These are phyloP conservation scores for Stylonectria norvegica DNA, from an alignment of 2,329 filamentous ascomycete genomes.

Conservation along the genomic window DNA sequence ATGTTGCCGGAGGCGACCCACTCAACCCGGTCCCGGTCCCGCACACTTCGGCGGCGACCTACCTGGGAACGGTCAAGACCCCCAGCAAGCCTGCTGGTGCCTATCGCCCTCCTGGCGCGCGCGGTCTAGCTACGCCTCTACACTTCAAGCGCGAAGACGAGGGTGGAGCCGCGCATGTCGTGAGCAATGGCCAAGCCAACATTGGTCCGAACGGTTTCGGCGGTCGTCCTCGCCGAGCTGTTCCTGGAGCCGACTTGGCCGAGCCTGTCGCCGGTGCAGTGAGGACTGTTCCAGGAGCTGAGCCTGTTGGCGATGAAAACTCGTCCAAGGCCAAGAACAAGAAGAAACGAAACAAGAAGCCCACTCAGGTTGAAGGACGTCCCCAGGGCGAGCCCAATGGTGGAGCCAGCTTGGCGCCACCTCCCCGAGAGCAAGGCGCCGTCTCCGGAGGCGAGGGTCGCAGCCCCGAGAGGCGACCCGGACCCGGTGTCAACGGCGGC, in stretches of 20 bases:
- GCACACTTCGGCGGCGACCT: conserved; percentile 78
- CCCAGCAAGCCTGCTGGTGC: conserved; percentile 96
- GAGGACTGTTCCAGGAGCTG: conserved; percentile 63
- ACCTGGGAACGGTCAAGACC: conserved; percentile 83
- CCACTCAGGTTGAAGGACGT: conserved; percentile 71
- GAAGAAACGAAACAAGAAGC: conserved; percentile 94
- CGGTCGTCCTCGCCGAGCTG: conserved; percentile 65
- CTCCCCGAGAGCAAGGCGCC: conserved; percentile 35
- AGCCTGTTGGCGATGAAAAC: conserved; percentile 65
- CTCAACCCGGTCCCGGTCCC: conserved; percentile 71
- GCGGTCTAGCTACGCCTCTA: conserved; percentile 81
- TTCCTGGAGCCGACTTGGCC: conserved; percentile 80
- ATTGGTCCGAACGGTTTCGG: conserved; percentile 77
- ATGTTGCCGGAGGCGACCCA: conserved; percentile 63
- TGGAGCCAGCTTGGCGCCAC: conserved; percentile 47
- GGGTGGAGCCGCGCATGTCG: conserved; percentile 81
- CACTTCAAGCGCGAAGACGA: conserved; percentile 98
- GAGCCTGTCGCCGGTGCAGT: conserved; percentile 65
- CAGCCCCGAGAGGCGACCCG: conserved; percentile 64
- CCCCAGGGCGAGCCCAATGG: conserved; percentile 42
- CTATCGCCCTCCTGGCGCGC: conserved; percentile 90
- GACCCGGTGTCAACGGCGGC: conserved; percentile 27
- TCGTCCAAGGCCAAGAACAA: conserved; percentile 92
- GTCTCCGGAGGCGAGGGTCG: conserved; percentile 51
- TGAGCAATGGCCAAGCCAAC: conserved; percentile 73